Evolutionary conservation across 2,329 filamentous ascomycete species (phyloP).

Genomic region (Fusarium sp.): DNA sequence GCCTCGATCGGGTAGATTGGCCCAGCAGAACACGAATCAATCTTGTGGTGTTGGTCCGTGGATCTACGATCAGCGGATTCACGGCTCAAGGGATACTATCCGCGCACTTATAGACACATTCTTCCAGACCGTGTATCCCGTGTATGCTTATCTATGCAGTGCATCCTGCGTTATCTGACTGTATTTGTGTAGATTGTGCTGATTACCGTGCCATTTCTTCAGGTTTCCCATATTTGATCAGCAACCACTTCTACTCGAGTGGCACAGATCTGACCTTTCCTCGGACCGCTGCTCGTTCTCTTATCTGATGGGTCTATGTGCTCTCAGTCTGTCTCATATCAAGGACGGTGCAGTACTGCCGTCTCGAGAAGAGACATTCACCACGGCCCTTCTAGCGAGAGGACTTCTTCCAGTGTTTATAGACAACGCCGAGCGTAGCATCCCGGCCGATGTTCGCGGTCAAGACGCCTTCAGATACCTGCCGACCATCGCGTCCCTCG

Average conservation of each 20-base stretch:
- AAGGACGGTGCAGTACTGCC: neutral
- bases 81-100: neutral
- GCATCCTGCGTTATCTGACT: neutral
- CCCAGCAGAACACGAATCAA: neutral
- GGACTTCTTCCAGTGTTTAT: neutral
- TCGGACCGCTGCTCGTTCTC: neutral
- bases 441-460: neutral
- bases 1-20: neutral
- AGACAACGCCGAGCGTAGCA: neutral
- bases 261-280: neutral
- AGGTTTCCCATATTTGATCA: neutral
- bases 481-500: neutral
- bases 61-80: neutral
- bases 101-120: neutral
- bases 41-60: fast-evolving
- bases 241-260: neutral
- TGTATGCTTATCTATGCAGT: neutral
- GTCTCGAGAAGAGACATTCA: neutral
- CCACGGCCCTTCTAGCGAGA: neutral
- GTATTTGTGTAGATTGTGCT: neutral
- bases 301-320: neutral
- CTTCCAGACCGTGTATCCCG: neutral
- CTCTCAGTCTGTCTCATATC: neutral
- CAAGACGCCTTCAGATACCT: neutral
- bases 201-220: neutral